phyloP scores from a whole-genome alignment of 1,284 basidiomycete genomes.

The Kalmanozyma brasiliensis region DNA sequence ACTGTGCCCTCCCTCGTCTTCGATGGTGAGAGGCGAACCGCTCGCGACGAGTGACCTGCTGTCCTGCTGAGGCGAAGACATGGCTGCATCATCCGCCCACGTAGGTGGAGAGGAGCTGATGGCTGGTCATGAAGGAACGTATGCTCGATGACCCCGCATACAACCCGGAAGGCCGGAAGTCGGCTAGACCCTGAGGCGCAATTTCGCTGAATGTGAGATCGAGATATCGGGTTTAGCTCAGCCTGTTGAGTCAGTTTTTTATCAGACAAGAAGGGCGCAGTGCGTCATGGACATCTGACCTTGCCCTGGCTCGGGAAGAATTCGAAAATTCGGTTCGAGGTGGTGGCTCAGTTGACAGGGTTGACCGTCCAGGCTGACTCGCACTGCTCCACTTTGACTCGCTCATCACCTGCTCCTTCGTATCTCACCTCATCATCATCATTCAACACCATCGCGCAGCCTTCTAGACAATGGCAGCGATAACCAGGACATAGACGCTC shows the following conservation, averaged over 20 bases:
- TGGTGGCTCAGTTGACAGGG: constrained; percentile 9
- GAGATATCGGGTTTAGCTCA: constrained; percentile 9
- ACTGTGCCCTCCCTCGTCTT: constrained; percentile 29
- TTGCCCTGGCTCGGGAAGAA: constrained; percentile 9
- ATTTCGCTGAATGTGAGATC: constrained; percentile 4
- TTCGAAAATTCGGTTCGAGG: constrained; percentile 6
- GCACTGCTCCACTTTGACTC: neutral
- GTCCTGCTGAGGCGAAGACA: constrained; percentile 19
- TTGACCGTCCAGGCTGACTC: too few relatives aligned
- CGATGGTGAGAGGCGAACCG: neutral
- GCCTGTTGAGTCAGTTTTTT: constrained; percentile 6
- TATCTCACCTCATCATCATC: neutral
- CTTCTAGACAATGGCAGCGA: constrained; percentile 10
- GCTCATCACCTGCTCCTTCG: neutral
- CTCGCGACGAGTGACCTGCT: neutral
- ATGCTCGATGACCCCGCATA: constrained; percentile 3
- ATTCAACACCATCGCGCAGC: neutral
- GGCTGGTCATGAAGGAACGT: neutral
- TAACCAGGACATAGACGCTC: neutral
- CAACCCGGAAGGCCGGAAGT: neutral
- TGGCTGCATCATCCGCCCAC: constrained; percentile 5
- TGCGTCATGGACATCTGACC: constrained; percentile 19
- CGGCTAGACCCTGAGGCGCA: neutral
- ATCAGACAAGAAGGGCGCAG: neutral
- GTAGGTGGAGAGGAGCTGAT: too few relatives aligned